Evolutionary conservation across 768 basidiomycete genomes (phyloP).

Genomic region (Podaxis pistillaris): DNA sequence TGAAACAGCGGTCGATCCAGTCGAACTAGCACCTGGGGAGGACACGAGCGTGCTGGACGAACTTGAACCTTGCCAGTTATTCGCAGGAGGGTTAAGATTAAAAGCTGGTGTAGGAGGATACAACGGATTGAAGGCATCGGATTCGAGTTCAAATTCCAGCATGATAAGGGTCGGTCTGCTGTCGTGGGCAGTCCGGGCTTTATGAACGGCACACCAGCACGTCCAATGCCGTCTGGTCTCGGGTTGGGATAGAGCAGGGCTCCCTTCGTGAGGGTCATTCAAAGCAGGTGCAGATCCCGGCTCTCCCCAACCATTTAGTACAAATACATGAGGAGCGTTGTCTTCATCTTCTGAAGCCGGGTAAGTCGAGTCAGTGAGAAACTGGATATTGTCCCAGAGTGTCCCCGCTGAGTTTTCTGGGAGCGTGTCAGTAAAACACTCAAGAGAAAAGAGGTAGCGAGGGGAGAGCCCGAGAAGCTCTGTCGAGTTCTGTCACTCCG

Average conservation of each 20-base stretch:
- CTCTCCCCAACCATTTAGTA: constrained; percentile 68
- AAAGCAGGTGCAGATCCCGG: constrained; percentile 45
- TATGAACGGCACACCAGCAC: constrained; percentile 70
- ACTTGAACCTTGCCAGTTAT: background rate
- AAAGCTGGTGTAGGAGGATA: constrained; percentile 41
- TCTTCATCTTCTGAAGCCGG: constrained; percentile 40
- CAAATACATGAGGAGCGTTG: constrained; percentile 58
- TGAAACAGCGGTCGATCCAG: constrained; percentile 5
- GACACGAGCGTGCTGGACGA: background rate
- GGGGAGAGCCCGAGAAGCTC: constrained; percentile 76
- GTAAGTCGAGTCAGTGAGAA: constrained; percentile 49
- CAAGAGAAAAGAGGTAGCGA: constrained; percentile 63
- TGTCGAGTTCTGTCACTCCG: constrained; percentile 55
- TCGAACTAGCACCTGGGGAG: constrained; percentile 1
- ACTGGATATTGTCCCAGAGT: constrained; percentile 75
- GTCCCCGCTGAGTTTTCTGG: constrained; percentile 62
- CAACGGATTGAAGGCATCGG: constrained; percentile 67
- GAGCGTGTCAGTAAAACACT: constrained; percentile 72
- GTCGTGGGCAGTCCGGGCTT: constrained; percentile 31
- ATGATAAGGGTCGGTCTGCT: constrained; percentile 45
- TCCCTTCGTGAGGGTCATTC: constrained; percentile 28
- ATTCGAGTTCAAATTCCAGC: constrained; percentile 80
- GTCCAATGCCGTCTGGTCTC: constrained; percentile 45
- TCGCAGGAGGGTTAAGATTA: background rate
- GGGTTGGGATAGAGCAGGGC: constrained; percentile 9